These are phyloP conservation scores for Epichloe glyceriae DNA, from an alignment of 2,329 filamentous ascomycete genomes.

Conservation along the genomic window DNA sequence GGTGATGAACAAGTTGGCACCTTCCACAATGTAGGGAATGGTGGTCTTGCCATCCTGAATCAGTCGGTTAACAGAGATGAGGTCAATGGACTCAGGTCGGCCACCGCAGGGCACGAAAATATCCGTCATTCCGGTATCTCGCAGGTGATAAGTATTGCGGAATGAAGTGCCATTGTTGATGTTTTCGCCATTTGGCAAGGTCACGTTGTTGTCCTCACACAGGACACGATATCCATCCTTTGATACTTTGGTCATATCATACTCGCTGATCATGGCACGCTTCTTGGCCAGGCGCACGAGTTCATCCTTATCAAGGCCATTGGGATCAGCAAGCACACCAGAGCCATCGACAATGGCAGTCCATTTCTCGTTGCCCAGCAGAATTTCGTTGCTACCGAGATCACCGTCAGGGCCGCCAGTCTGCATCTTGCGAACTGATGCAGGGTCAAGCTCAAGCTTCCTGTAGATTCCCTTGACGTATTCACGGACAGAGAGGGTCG, in stretches of 20 bases:
- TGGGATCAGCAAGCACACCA: slow-evolving; percentile 85
- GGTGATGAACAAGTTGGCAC: slow-evolving; percentile 96
- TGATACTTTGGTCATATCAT: slow-evolving; percentile 75
- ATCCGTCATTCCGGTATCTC: slow-evolving; percentile 64
- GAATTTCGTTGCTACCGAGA: slow-evolving; percentile 92
- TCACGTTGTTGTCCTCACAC: slow-evolving; percentile 80
- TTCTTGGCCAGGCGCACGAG: slow-evolving; percentile 72
- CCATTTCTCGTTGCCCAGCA: slow-evolving; percentile 92
- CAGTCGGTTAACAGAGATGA: slow-evolving; percentile 73
- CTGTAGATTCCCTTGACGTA: slow-evolving; percentile 95
- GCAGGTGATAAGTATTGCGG: slow-evolving; percentile 94
- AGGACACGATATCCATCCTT: slow-evolving; percentile 80
- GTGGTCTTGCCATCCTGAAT: slow-evolving; percentile 80
- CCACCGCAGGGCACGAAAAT: slow-evolving; percentile 93
- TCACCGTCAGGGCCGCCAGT: slow-evolving; percentile 96
- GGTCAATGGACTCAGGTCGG: slow-evolving; percentile 89
- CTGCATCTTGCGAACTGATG: slow-evolving; percentile 82
- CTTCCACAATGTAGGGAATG: slow-evolving; percentile 93
- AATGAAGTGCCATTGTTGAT: slow-evolving; percentile 87
- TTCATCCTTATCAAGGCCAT: slow-evolving; percentile 76
- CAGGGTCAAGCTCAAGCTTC: slow-evolving; percentile 81
- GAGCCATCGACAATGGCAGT: slow-evolving; percentile 91
- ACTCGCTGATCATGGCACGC: slow-evolving; percentile 81
- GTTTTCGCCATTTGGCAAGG: slow-evolving; percentile 74
- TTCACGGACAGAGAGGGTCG: slow-evolving; percentile 87